phyloP scores from a whole-genome alignment of 2,329 filamentous ascomycete genomes.

The Colletotrichum chlorophyti region DNA sequence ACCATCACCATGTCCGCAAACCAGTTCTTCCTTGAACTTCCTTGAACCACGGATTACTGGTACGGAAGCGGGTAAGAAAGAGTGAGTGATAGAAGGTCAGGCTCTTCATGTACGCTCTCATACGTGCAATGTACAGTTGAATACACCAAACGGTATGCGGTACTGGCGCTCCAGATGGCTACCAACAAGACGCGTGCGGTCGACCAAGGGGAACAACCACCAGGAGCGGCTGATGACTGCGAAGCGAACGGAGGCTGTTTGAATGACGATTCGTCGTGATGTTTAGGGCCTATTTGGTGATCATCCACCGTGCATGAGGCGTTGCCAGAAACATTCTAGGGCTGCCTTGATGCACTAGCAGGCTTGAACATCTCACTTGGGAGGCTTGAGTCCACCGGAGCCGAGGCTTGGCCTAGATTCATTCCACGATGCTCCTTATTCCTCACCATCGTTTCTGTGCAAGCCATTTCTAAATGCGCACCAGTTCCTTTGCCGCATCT shows the following conservation, averaged over 20 bases:
- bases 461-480: background rate
- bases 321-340: constrained; percentile 16
- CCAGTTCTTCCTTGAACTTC: constrained; percentile 6
- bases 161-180: constrained; percentile 13
- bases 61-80: no score
- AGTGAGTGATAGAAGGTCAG: no score
- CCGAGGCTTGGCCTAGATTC: background rate
- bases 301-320: constrained; percentile 8
- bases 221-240: background rate
- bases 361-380: background rate
- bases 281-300: constrained; percentile 13
- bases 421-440: background rate
- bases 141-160: no score
- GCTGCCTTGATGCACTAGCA: constrained; percentile 13
- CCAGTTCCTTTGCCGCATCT: background rate
- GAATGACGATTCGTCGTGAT: constrained; percentile 19
- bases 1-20: constrained; percentile 15
- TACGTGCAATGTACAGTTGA: background rate
- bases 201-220: background rate
- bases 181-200: constrained; percentile 13
- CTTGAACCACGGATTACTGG: no score
- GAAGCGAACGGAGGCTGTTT: constrained; percentile 17
- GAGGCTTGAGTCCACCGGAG: constrained; percentile 8
- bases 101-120: constrained; percentile 2
- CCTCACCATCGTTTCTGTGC: background rate